Evolutionary conservation across 768 basidiomycete genomes (phyloP).

Genomic region (Pulveroboletus sp.): DNA sequence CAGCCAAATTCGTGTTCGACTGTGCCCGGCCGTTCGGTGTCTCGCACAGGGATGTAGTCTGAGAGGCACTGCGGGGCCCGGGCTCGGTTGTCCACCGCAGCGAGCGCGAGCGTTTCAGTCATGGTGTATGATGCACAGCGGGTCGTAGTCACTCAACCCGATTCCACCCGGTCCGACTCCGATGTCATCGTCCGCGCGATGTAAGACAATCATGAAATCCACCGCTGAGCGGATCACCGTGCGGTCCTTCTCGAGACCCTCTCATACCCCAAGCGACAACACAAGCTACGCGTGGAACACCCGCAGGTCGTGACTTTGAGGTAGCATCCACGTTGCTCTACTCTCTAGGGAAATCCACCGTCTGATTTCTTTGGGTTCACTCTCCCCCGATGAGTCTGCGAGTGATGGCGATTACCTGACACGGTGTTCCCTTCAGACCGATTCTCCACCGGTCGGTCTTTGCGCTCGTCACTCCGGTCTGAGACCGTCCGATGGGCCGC

Average conservation of each 20-base stretch:
- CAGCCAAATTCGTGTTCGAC: neutral
- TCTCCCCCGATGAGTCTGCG: too few relatives aligned
- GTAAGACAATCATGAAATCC: conserved; percentile 2
- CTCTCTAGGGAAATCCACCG: too few relatives aligned
- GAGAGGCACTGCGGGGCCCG: neutral
- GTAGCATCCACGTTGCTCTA: neutral
- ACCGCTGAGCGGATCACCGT: too few relatives aligned
- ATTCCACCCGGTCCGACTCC: conserved; percentile 2
- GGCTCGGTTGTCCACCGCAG: neutral
- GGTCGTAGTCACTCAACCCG: neutral
- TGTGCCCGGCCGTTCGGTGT: neutral
- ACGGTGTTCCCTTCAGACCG: neutral
- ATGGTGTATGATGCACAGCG: too few relatives aligned
- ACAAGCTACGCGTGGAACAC: neutral
- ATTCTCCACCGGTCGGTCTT: neutral
- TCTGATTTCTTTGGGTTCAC: too few relatives aligned
- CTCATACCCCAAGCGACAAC: neutral
- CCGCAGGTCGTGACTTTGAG: neutral
- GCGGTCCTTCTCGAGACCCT: neutral
- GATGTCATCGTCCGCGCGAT: conserved; percentile 7
- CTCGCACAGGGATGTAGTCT: too few relatives aligned
- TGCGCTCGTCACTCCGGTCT: neutral
- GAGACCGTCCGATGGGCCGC: neutral
- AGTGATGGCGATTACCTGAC: neutral
- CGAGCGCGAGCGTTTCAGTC: neutral